Evolutionary conservation across 345 rosid species (phyloP).

Genomic region (Hypericum perforatum): DNA sequence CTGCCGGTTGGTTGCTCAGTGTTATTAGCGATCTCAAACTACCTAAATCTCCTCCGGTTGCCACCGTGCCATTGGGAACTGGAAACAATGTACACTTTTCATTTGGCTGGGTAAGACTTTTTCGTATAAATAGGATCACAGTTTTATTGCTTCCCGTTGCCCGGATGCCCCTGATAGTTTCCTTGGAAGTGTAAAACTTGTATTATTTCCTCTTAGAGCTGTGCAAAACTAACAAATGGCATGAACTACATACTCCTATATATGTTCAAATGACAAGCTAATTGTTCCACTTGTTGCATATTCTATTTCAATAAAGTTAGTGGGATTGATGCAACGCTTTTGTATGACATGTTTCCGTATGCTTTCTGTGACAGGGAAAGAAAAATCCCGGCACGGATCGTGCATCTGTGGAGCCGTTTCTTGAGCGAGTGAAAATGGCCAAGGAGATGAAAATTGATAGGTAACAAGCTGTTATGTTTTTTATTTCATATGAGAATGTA

Average conservation of each 20-base stretch:
- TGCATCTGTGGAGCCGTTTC: conserved; percentile 44
- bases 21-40: conserved; percentile 83
- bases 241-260: no score
- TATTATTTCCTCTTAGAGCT: no score
- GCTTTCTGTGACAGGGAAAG: conserved; percentile 55
- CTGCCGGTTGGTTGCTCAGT: conserved; percentile 97
- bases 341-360: no score
- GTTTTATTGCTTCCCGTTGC: background rate
- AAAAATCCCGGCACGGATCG: conserved; percentile 80
- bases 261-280: background rate
- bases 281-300: background rate
- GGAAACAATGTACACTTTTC: conserved; percentile 94
- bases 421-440: conserved; percentile 48
- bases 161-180: background rate
- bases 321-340: no score
- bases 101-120: conserved; percentile 74
- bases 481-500: no score
- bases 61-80: conserved; percentile 95
- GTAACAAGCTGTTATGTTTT: conserved; percentile 18
- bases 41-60: conserved; percentile 80
- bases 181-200: no score
- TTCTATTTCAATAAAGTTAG: no score
- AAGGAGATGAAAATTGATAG: conserved; percentile 90
- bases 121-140: conserved; percentile 1
- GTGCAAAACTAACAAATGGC: no score